Percentiles rank a stretch among this genome's conserved stretches.
phyloP scores from a whole-genome alignment of 164 flowering plant species.

The Euptelea pleiosperma region DNA sequence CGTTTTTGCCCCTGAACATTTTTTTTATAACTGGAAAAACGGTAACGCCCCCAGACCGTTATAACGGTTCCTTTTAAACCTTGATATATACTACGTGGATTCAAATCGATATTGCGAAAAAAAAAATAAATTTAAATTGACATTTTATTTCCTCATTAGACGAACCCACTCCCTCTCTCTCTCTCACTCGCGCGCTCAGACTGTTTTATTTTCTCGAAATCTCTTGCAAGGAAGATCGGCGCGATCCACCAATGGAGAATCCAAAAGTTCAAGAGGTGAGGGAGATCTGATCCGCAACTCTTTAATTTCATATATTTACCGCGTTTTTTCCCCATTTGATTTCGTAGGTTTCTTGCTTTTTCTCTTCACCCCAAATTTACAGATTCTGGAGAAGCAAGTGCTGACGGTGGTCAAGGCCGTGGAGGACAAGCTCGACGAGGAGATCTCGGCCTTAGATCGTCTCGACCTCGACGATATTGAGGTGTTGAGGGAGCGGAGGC shows the following conservation, averaged over 20 bases:
- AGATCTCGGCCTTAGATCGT: slow-evolving; percentile 75
- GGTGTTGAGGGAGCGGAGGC: slow-evolving; percentile 72
- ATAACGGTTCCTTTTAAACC: too few relatives aligned
- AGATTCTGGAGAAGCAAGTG: slow-evolving; percentile 86
- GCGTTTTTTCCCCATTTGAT: neutral
- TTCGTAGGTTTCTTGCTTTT: neutral
- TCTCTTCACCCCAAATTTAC: slow-evolving; percentile 3
- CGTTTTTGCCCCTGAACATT: too few relatives aligned
- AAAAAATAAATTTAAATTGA: too few relatives aligned
- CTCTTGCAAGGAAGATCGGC: neutral
- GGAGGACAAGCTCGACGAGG: slow-evolving; percentile 90
- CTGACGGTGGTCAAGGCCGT: slow-evolving; percentile 86
- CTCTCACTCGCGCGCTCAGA: too few relatives aligned
- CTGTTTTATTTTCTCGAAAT: too few relatives aligned
- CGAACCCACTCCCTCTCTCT: too few relatives aligned
- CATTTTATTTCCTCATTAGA: too few relatives aligned
- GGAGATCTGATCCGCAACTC: neutral
- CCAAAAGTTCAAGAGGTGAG: slow-evolving; percentile 48
- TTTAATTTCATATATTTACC: neutral
- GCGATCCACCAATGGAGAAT: slow-evolving; percentile 32
- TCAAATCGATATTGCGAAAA: too few relatives aligned
- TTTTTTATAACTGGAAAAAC: too few relatives aligned
- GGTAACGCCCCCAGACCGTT: too few relatives aligned
- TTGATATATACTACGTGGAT: too few relatives aligned
- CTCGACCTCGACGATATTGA: slow-evolving; percentile 84